Percentiles rank a stretch among this genome's conserved stretches.
Conservation (phyloP, 306 rosid species). For the Casuarina cunninghamiana region DNA sequence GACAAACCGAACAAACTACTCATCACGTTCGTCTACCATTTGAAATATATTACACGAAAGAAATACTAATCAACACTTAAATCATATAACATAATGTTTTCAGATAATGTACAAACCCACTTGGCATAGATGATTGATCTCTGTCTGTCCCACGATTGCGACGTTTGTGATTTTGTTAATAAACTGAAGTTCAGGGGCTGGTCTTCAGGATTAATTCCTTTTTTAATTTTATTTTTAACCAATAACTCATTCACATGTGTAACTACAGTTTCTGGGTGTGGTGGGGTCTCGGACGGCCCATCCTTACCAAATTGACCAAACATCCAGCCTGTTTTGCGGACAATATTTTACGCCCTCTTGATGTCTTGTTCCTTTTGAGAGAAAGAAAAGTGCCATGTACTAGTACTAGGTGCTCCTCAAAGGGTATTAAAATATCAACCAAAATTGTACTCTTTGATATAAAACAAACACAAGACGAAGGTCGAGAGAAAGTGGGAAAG, state of each 20-base stretch:
- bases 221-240: neutral
- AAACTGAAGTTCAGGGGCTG: neutral
- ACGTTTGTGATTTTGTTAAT: neutral
- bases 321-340: too few species aligned
- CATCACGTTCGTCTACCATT: constrained; percentile 6
- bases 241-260: neutral
- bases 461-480: neutral
- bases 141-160: constrained; percentile 10
- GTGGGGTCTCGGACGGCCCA: neutral
- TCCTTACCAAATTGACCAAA: neutral
- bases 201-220: neutral
- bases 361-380: too few species aligned
- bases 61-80: constrained; percentile 4
- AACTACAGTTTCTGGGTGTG: neutral
- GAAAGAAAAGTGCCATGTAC: too few species aligned
- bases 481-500: neutral
- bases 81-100: constrained; percentile 1
- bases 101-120: constrained; percentile 3
- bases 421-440: neutral
- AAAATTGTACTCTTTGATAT: neutral
- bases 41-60: neutral
- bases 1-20: constrained; percentile 18
- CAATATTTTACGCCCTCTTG: too few species aligned
- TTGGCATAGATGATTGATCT: constrained; percentile 11
- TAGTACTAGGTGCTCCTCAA: too few species aligned